Base-by-base conservation (phyloP, 2,329 filamentous ascomycete species). In the Hypoxylon sp. region DNA sequence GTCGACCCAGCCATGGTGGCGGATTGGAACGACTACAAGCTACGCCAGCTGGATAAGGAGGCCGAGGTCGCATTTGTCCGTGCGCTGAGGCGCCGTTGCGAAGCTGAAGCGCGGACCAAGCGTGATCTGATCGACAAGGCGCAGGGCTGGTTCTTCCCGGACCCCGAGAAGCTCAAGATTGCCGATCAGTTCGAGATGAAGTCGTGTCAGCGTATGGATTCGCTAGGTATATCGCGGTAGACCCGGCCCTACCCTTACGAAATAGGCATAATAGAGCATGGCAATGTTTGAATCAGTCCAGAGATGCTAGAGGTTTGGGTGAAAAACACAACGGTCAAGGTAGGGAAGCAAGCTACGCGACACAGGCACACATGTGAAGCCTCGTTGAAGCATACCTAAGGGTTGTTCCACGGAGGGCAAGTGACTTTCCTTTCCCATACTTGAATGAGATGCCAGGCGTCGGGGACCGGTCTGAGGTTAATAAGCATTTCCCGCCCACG, bases 101-200 rank as follows among this genome's bases (percentile, higher is more conserved):
- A 94, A 62, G 79, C 80, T 52, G 93, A 99, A 77, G 78, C 85
- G 61, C 77, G 83, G 43, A 78, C 83, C 48, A 83, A 88, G 74
- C 83, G 87, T 70, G 81, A 86, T 63, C 79, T 92, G 74, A 80
- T 87, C 61, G 87, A 96, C 63, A 88, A 91, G 43, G 92, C 93
- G 0, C 86, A 90, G 67, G 93, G 93, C 3, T 97, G 92, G 89
- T 92, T 97, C 70, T 92, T 86, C 73, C 85, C 87, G 52, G 92
- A 97, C 69, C 81, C 86, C 48, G 88, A 88, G 61, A 92, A 92
- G 79, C 85, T 96, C 85, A 84, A 88, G 60, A 75, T 85, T 56
- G 93, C 93, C 24, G 75, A 81, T 27, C 74, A 75, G 15, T 82
- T 77, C 60, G 76, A 79, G 59, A 81, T 80, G 78, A 77, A 78